Evolutionary conservation across 768 basidiomycete species (phyloP), one percentile per base, ranked within the genome.

Genomic region (Lyophyllum shimeji): DNA sequence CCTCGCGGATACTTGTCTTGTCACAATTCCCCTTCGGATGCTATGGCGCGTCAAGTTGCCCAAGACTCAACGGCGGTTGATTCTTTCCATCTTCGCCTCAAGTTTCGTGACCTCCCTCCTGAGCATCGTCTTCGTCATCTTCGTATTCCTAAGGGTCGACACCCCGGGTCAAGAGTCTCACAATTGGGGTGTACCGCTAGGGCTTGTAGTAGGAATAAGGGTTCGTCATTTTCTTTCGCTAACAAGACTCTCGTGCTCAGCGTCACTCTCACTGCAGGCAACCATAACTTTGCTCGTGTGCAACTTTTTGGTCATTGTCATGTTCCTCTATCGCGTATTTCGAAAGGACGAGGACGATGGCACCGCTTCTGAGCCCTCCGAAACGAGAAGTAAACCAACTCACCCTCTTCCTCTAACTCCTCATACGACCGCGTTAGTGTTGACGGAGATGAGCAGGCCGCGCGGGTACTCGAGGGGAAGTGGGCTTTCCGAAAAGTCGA

Each of bases 11-110:
- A 46, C 58, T 13, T 60, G 57, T 23, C 62, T 71, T 1, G 60
- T 69, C 27, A 34, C 51, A 15, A 60, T 63, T 15, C 69, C 69
- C 15, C 51, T 68, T 3, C 51, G 59, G n/a, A 58, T 70, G 50
- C 56, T 72, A 8, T 64, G 67, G 65, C 55, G 40, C 17, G 52
- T 68, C 50, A 63, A 55, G 18, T 52, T 70, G 2, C 64, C 67
- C 0, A 39, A 48, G 25, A 37, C 18, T 18, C 60, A 69, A 43
- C 60, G 64, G 8, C 43, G 53, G 18, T 44, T 72, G 24, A 62
- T 72, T 21, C 51, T 67, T 1, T 25, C 57, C 20, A 55, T 66
- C 17, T 70, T 71, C 46, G 65, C 68, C 12, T 52, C 62, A 18
- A 68, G 65, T 33, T 31, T 64, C 12, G 27, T 68, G 31, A 68